Conservation (phyloP, 2,329 filamentous ascomycete species). For the Hymenoscyphus fraxineus region DNA sequence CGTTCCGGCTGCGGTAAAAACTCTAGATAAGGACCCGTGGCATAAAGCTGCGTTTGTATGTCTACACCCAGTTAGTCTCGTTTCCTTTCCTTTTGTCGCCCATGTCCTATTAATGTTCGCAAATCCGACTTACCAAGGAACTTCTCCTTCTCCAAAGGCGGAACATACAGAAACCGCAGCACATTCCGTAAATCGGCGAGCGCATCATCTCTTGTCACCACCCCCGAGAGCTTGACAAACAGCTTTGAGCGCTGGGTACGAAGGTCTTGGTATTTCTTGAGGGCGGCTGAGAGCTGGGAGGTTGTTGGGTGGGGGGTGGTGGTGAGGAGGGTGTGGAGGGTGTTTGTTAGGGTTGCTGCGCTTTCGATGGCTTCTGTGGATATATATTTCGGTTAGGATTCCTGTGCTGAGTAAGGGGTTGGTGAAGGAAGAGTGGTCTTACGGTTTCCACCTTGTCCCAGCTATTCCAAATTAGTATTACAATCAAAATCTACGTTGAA, state of each 20-base stretch:
- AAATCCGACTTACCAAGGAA: slow-evolving; percentile 14
- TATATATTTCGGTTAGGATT: neutral
- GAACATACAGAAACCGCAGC: slow-evolving; percentile 19
- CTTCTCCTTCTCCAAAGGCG: slow-evolving; percentile 11
- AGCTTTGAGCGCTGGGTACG: slow-evolving; percentile 14
- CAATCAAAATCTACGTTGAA: neutral
- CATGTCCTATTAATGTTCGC: neutral
- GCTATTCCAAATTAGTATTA: slow-evolving; percentile 3
- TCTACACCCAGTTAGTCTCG: slow-evolving; percentile 15
- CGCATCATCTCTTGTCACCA: slow-evolving; percentile 18
- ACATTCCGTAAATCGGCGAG: slow-evolving; percentile 16
- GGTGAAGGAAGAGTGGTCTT: neutral
- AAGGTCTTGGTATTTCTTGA: slow-evolving; percentile 18
- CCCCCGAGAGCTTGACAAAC: slow-evolving; percentile 18
- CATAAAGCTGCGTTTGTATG: slow-evolving; percentile 19
- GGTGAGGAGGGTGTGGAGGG: slow-evolving; percentile 20
- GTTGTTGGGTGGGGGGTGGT: neutral
- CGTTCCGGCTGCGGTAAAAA: slow-evolving; percentile 19
- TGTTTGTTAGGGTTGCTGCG: slow-evolving; percentile 36
- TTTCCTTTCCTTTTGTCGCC: neutral
- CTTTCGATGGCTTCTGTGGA: slow-evolving; percentile 36
- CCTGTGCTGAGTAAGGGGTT: neutral
- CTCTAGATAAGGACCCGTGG: slow-evolving; percentile 18
- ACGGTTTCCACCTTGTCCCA: slow-evolving; percentile 40
- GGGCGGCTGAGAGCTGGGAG: slow-evolving; percentile 7